Conservation (phyloP, 1,139 yeast species). For the Kurtzmaniella quercitrusa region DNA sequence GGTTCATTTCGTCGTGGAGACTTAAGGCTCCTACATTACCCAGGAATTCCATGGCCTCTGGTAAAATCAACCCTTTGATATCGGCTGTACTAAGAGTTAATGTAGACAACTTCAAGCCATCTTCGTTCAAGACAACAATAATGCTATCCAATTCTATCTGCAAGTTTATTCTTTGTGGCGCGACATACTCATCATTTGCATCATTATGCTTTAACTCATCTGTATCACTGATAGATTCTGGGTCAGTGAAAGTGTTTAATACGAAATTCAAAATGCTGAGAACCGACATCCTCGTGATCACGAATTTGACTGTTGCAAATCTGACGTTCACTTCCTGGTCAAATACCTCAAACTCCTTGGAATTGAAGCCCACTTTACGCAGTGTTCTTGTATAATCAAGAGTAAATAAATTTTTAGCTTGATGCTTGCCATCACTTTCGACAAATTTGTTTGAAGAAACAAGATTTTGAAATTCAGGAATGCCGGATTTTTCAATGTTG, state of each 20-base stretch:
- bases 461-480: constrained; percentile 63
- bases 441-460: constrained; percentile 61
- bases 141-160: constrained; percentile 70
- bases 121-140: constrained; percentile 75
- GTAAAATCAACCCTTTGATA: constrained; percentile 61
- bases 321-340: constrained; percentile 77
- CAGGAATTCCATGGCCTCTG: constrained; percentile 71
- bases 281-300: constrained; percentile 72
- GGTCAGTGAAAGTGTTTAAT: constrained; percentile 83
- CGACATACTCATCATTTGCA: constrained; percentile 46
- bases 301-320: constrained; percentile 76
- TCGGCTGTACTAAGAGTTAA: constrained; percentile 71
- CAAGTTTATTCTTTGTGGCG: constrained; percentile 74
- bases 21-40: constrained; percentile 81
- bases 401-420: constrained; percentile 51
- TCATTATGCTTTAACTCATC: constrained; percentile 65
- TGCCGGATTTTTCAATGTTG: constrained; percentile 61
- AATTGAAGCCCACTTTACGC: constrained; percentile 58
- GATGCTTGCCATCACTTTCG: constrained; percentile 21
- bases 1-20: constrained; percentile 70
- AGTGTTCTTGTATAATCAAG: constrained; percentile 57
- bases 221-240: constrained; percentile 65
- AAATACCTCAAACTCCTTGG: constrained; percentile 59
- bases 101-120: constrained; percentile 78
- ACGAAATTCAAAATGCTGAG: constrained; percentile 77